Percentiles rank a stretch among this genome's conserved stretches.
These are phyloP conservation scores for Inga oerstediana DNA, from an alignment of 306 rosid genomes.

Conservation along the genomic window DNA sequence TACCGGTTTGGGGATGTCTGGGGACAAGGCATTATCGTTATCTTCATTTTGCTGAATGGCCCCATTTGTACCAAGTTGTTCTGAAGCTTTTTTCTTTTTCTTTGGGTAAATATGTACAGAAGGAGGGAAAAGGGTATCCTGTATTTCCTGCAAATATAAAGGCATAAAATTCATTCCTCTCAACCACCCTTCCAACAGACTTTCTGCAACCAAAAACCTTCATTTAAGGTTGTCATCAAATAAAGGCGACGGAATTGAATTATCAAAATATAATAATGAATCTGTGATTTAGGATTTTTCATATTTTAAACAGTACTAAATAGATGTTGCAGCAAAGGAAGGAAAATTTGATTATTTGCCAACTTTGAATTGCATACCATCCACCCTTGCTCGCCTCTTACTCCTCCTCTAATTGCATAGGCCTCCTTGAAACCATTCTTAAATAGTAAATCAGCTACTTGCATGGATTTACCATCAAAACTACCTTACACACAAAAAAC, in stretches of 20 bases:
- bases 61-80: slow-evolving; percentile 53
- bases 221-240: not conserved
- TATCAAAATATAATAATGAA: slow-evolving; percentile 11
- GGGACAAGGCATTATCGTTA: slow-evolving; percentile 25
- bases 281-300: slow-evolving; percentile 8
- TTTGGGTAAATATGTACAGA: slow-evolving; percentile 57
- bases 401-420: too few relatives aligned
- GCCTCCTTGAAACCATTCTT: too few relatives aligned
- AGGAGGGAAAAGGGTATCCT: slow-evolving; percentile 78
- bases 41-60: slow-evolving; percentile 43
- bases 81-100: slow-evolving; percentile 36
- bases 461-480: too few relatives aligned
- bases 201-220: not conserved
- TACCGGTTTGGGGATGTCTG: slow-evolving; percentile 30
- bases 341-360: too few relatives aligned
- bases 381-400: too few relatives aligned
- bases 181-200: slow-evolving; percentile 6
- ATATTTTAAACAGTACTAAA: not conserved
- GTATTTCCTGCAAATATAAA: slow-evolving; percentile 70
- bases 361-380: too few relatives aligned
- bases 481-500: too few relatives aligned
- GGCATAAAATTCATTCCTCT: slow-evolving; percentile 4
- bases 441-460: too few relatives aligned
- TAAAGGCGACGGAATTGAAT: not conserved
- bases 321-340: too few relatives aligned